Evolutionary conservation across 2,329 filamentous ascomycete genomes (phyloP).

Genomic region (Rhynchosporium secalis): DNA sequence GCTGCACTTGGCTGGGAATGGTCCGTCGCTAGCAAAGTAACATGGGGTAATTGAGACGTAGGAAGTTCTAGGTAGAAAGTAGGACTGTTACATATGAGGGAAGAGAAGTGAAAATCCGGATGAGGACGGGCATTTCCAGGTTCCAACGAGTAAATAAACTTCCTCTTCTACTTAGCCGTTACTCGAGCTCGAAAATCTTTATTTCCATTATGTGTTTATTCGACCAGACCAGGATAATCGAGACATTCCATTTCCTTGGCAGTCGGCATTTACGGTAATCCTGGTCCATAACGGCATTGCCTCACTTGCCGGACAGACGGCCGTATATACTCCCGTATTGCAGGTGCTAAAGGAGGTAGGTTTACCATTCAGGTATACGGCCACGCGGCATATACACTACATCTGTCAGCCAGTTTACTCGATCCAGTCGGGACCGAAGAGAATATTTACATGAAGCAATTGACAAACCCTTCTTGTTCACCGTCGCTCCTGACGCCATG

Average conservation of each 20-base stretch:
- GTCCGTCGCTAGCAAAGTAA: background rate
- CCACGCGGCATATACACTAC: background rate
- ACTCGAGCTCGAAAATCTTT: background rate
- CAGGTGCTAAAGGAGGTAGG: background rate
- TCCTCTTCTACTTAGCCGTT: background rate
- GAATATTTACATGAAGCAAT: too few relatives aligned
- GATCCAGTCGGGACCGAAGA: too few relatives aligned
- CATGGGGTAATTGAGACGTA: slow-evolving; percentile 1
- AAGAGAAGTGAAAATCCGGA: background rate
- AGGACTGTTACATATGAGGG: background rate
- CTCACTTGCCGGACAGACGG: background rate
- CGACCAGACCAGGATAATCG: background rate
- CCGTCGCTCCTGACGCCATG: too few relatives aligned
- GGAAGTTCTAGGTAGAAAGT: background rate
- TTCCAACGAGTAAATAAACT: too few relatives aligned
- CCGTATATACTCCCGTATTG: background rate
- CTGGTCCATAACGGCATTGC: slow-evolving; percentile 6
- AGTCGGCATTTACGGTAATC: slow-evolving; percentile 4
- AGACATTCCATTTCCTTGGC: background rate
- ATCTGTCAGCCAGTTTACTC: too few relatives aligned
- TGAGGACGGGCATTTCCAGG: too few relatives aligned
- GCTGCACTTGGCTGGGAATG: slow-evolving; percentile 5
- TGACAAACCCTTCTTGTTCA: too few relatives aligned
- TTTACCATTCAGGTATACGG: background rate
- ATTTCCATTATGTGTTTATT: background rate